Evolutionary conservation across 495 filamentous ascomycete species (phyloP), one percentile per base, ranked within the genome.

Genomic region (Lasiosphaeria miniovina): DNA sequence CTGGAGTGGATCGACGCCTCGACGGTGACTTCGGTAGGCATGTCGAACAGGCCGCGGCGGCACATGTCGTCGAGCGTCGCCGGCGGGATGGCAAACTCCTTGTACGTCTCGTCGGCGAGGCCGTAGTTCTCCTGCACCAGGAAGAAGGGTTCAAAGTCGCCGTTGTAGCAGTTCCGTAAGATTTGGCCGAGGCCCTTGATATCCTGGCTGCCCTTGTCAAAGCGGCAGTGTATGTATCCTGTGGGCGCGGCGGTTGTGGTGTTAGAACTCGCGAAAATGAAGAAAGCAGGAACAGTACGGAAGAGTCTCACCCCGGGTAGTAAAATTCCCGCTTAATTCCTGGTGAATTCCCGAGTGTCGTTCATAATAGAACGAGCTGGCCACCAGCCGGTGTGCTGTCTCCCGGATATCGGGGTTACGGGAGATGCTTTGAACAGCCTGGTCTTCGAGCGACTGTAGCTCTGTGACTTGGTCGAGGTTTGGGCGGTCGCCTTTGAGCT

Each of bases 351-450:
- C 63, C 2, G 56, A 40, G 6, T 70, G 62, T 61, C 68, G 71
- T 53, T 75, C 70, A 45, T 73, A 74, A 63, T 71, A 76, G 36
- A 76, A 76, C 0, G 68, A 71, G 61, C 74, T 76, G 3, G 72
- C 70, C 10, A 76, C 62, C 6, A 76, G 68, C 14, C 74, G 65
- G 54, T 76, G 70, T 8, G 72, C 74, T 4, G 69, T 59, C 36
- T 75, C 71, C 17, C 61, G 40, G 14, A 73, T 54, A 15, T 71
- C 66, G 36, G 48, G 54, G 36, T 65, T 64, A 36, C 56, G 58
- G 35, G 61, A 52, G 40, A 69, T 55, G 10, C 58, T 64, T 36
- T 67, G 57, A 8, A 52, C 43, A 33, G 68, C 69, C 8, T 68
- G 38, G 6, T 68, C 60, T 38, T 71, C 68, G 6, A 71, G 32